phyloP scores from a whole-genome alignment of 768 basidiomycete species.

The Albatrellus ellisii region DNA sequence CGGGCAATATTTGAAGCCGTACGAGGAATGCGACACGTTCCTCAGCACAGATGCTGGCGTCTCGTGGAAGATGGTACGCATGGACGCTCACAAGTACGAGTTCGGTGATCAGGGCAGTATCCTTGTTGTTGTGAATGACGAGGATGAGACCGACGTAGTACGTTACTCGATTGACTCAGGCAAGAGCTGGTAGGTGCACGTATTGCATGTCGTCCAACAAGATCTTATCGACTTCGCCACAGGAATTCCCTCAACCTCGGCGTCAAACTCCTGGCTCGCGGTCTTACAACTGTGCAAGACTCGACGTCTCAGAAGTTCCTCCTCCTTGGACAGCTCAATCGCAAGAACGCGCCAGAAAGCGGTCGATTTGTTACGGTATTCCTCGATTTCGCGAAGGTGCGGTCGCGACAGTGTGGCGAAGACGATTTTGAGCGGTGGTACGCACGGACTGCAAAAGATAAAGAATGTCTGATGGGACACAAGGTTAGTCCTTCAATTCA shows the following conservation, averaged over 20 bases:
- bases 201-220: neutral
- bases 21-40: slow-evolving; percentile 89
- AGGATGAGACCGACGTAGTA: slow-evolving; percentile 54
- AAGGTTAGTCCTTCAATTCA: slow-evolving; percentile 38
- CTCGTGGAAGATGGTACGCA: slow-evolving; percentile 67
- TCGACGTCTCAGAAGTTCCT: slow-evolving; percentile 96
- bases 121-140: slow-evolving; percentile 74
- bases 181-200: slow-evolving; percentile 64
- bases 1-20: slow-evolving; percentile 50
- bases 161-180: slow-evolving; percentile 79
- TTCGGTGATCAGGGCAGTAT: slow-evolving; percentile 87
- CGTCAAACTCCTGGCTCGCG: slow-evolving; percentile 54
- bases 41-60: slow-evolving; percentile 82
- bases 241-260: slow-evolving; percentile 68
- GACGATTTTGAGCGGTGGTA: slow-evolving; percentile 84
- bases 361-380: slow-evolving; percentile 61
- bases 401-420: slow-evolving; percentile 51
- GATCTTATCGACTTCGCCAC: neutral
- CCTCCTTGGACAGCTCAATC: slow-evolving; percentile 65
- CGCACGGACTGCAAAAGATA: slow-evolving; percentile 47
- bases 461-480: slow-evolving; percentile 88
- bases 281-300: slow-evolving; percentile 84
- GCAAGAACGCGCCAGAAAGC: slow-evolving; percentile 37
- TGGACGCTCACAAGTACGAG: slow-evolving; percentile 85
- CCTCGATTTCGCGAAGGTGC: slow-evolving; percentile 70